Evolutionary conservation across 441 rosid genomes (phyloP).

Genomic region (Syzygium malaccense): DNA sequence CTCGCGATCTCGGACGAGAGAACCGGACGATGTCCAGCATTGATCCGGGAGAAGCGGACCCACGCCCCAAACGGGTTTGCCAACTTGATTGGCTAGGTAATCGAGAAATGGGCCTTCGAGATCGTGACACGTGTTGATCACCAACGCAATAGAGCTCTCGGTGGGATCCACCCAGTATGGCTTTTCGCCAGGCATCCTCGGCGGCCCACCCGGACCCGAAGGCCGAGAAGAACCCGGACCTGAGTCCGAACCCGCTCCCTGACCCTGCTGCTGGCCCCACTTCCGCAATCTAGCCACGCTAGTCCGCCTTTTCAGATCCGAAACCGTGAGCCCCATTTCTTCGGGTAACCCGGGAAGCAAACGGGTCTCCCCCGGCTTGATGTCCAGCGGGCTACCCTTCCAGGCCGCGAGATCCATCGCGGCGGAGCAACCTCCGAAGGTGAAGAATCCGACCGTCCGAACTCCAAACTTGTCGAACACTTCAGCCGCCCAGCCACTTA

Average conservation of each 20-base stretch:
- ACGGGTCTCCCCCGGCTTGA: constrained; percentile 13
- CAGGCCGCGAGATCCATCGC: constrained; percentile 14
- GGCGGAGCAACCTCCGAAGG: constrained; percentile 26
- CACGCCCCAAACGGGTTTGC: constrained; percentile 23
- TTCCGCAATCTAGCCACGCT: neutral
- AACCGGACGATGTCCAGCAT: constrained; percentile 5
- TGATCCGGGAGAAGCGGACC: constrained; percentile 25
- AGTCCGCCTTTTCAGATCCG: constrained; percentile 13
- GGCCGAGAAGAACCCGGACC: neutral
- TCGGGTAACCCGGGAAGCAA: constrained; percentile 17
- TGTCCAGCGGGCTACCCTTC: constrained; percentile 2
- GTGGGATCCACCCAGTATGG: constrained; percentile 18
- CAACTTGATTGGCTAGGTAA: constrained; percentile 2
- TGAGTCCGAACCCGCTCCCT: neutral
- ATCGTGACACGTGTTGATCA: constrained; percentile 26
- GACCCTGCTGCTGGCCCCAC: neutral
- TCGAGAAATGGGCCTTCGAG: constrained; percentile 22
- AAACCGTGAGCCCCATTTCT: constrained; percentile 6
- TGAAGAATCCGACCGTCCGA: constrained; percentile 8
- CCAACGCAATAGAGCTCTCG: neutral
- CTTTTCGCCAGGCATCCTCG: constrained; percentile 1
- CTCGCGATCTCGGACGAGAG: neutral
- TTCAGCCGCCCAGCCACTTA: constrained; percentile 6
- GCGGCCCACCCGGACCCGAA: neutral
- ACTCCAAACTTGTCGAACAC: constrained; percentile 5